A percentile compares a stretch with the other conserved stretches of the same genome.
Evolutionary conservation across 83 land plant genomes (phyloP).

Genomic region (Thuja plicata): DNA sequence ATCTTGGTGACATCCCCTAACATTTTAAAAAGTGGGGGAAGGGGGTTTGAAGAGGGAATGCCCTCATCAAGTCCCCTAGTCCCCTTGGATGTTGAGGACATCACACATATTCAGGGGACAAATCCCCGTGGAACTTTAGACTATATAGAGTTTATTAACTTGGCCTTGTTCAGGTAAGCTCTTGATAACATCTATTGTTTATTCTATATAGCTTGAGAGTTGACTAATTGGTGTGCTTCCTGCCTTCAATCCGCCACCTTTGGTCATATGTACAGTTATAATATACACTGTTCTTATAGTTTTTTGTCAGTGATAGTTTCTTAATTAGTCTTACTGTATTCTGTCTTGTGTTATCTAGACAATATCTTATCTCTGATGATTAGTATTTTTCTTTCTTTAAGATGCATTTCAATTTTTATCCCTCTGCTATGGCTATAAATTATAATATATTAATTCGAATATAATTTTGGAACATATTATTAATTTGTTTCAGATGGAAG

Average conservation of each 20-base stretch:
- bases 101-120: too few relatives aligned
- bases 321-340: not conserved
- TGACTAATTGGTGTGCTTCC: not conserved
- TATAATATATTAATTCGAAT: not conserved
- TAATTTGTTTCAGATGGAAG: slow-evolving; percentile 67
- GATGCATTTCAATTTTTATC: not conserved
- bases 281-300: too few relatives aligned
- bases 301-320: not conserved
- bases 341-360: not conserved
- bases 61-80: too few relatives aligned
- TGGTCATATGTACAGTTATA: not conserved
- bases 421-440: not conserved
- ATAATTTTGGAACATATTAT: not conserved
- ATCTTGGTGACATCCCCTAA: too few relatives aligned
- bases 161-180: not conserved
- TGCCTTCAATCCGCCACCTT: not conserved
- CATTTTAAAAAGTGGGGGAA: too few relatives aligned
- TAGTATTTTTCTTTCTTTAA: not conserved
- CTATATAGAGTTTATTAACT: not conserved
- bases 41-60: too few relatives aligned
- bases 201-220: not conserved
- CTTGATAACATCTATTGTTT: not conserved
- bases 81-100: too few relatives aligned
- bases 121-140: too few relatives aligned
- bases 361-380: not conserved